Conservation (phyloP, 371 early-diverging fungal genomes). For the Mortierella sp. region DNA sequence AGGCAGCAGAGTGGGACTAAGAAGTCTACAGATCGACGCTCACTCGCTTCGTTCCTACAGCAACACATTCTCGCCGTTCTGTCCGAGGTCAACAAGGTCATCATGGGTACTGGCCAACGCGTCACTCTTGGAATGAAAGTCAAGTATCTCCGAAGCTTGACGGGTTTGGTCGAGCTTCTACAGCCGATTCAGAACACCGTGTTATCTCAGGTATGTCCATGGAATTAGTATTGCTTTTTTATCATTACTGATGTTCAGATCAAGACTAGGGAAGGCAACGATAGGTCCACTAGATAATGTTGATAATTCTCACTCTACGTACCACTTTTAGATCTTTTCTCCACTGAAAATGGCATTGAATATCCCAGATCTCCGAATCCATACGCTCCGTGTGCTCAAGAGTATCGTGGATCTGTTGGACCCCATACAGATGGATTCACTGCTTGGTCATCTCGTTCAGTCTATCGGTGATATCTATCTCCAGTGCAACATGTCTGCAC, state of each 20-base stretch:
- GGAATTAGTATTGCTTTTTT: background rate
- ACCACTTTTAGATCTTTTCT: constrained; percentile 29
- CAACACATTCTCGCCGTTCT: constrained; percentile 44
- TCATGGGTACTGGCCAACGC: constrained; percentile 20
- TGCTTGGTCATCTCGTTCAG: constrained; percentile 28
- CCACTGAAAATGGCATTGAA: constrained; percentile 35
- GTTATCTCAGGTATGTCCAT: constrained; percentile 33
- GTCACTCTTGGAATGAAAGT: constrained; percentile 32
- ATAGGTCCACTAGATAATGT: background rate
- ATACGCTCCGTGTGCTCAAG: constrained; percentile 22
- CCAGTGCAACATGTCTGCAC: constrained; percentile 18
- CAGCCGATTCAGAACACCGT: constrained; percentile 42
- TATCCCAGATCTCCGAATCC: constrained; percentile 29
- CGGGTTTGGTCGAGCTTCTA: constrained; percentile 25
- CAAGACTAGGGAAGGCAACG: background rate
- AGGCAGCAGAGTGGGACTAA: constrained; percentile 10
- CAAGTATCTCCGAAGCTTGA: constrained; percentile 37
- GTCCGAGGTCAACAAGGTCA: constrained; percentile 37
- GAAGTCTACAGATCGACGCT: constrained; percentile 14
- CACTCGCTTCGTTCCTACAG: constrained; percentile 35
- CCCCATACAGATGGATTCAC: constrained; percentile 25
- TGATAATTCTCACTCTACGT: background rate
- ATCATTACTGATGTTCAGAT: background rate
- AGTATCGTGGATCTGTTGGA: constrained; percentile 19
- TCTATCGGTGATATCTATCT: constrained; percentile 26